Percentiles rank a stretch among this genome's conserved stretches.
These are phyloP conservation scores for Cladosporium sp. DNA, from an alignment of 2,329 filamentous ascomycete genomes.

Conservation along the genomic window DNA sequence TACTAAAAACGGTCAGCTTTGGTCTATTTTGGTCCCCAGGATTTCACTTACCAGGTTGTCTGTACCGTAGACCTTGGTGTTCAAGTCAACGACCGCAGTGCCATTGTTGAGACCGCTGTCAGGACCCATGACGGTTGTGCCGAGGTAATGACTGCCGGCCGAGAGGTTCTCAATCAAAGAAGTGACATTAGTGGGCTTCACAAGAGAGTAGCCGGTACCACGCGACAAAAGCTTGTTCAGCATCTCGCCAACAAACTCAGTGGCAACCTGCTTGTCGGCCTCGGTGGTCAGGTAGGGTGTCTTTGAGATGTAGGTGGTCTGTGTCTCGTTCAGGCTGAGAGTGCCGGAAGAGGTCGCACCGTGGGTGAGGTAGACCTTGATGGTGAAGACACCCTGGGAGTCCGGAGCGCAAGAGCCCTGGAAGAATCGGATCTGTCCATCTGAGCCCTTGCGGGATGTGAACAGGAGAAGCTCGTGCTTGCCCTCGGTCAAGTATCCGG, in stretches of 20 bases:
- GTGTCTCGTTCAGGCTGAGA: slow-evolving; percentile 55
- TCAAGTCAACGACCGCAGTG: slow-evolving; percentile 46
- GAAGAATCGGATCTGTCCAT: slow-evolving; percentile 59
- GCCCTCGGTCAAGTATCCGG: slow-evolving; percentile 60
- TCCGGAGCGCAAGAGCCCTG: slow-evolving; percentile 62
- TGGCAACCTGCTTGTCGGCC: slow-evolving; percentile 59
- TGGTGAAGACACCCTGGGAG: slow-evolving; percentile 53
- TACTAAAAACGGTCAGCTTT: slow-evolving; percentile 64
- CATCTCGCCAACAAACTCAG: slow-evolving; percentile 59
- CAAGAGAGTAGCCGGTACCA: slow-evolving; percentile 53
- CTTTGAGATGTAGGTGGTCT: slow-evolving; percentile 57
- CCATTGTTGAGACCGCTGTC: slow-evolving; percentile 40
- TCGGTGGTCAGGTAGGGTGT: slow-evolving; percentile 56
- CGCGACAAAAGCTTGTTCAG: slow-evolving; percentile 53
- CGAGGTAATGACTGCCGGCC: slow-evolving; percentile 45
- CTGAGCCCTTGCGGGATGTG: slow-evolving; percentile 53
- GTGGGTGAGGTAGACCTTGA: slow-evolving; percentile 56
- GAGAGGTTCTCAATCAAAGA: slow-evolving; percentile 54
- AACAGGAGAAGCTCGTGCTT: slow-evolving; percentile 63
- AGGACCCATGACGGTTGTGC: slow-evolving; percentile 35
- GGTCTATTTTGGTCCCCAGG: slow-evolving; percentile 57
- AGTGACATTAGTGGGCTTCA: slow-evolving; percentile 49
- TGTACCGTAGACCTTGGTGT: slow-evolving; percentile 54
- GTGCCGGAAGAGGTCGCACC: slow-evolving; percentile 58
- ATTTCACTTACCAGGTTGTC: slow-evolving; percentile 65